phyloP scores from a whole-genome alignment of 2,329 filamentous ascomycete genomes.

The Aspergillus sp. region DNA sequence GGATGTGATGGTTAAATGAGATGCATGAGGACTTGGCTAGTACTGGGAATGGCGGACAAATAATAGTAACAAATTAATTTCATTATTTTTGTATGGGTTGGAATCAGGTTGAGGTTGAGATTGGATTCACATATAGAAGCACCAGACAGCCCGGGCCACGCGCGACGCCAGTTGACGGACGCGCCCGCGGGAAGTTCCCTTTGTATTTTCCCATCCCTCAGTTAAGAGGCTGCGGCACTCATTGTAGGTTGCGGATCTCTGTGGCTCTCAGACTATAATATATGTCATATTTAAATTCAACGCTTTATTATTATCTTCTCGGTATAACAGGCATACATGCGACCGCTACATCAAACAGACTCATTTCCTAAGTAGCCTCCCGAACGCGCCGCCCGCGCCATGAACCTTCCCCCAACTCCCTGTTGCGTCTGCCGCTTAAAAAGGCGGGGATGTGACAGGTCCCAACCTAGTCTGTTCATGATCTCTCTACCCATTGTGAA shows the following conservation, averaged over 20 bases:
- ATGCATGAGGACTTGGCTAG: neutral
- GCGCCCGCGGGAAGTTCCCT: neutral
- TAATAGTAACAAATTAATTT: neutral
- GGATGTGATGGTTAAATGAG: conserved; percentile 12
- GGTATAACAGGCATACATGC: too few species aligned
- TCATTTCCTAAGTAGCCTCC: neutral
- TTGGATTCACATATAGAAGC: too few species aligned
- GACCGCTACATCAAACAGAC: too few species aligned
- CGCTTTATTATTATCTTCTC: too few species aligned
- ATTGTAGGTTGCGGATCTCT: too few species aligned
- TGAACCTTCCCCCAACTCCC: neutral
- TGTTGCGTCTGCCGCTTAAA: neutral
- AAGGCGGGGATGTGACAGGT: neutral
- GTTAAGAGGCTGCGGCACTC: too few species aligned
- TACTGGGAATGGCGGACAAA: too few species aligned
- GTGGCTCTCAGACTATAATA: too few species aligned
- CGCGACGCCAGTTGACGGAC: neutral
- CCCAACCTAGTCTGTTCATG: neutral
- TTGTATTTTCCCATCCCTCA: too few species aligned
- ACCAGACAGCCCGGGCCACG: neutral
- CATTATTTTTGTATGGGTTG: neutral
- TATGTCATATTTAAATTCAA: too few species aligned
- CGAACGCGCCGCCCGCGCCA: neutral
- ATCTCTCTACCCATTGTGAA: neutral
- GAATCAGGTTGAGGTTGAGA: too few species aligned